A percentile compares a stretch with the other conserved stretches of the same genome.
phyloP scores from a whole-genome alignment of 2,329 filamentous ascomycete genomes.

The Cladosporium sp. region DNA sequence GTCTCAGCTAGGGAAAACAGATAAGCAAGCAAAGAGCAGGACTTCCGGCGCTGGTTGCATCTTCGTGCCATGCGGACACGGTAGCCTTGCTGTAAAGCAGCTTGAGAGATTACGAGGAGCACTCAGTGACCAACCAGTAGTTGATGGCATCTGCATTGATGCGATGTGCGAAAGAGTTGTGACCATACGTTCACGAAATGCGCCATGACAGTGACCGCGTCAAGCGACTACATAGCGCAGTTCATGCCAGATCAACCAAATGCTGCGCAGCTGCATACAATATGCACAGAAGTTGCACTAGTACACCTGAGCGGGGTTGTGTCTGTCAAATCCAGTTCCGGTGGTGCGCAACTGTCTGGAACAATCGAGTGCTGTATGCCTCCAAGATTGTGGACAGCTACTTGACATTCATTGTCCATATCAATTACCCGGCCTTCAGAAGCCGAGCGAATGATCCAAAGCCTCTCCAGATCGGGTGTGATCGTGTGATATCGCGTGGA shows the following conservation, averaged over 20 bases:
- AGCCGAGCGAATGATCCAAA: background rate
- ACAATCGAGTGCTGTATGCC: background rate
- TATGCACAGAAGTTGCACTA: background rate
- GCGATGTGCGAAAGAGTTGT: background rate
- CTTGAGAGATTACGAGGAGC: background rate
- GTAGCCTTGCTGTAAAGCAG: background rate
- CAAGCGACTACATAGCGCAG: background rate
- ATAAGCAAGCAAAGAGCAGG: background rate
- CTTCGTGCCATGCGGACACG: background rate
- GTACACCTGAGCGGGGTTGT: background rate
- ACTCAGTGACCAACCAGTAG: background rate
- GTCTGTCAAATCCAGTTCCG: background rate
- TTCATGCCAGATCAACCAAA: background rate
- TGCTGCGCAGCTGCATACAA: conserved; percentile 4
- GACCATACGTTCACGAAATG: background rate
- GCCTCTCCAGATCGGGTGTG: background rate
- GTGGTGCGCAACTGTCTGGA: background rate
- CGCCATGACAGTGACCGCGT: background rate
- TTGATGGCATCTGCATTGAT: background rate
- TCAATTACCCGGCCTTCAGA: background rate
- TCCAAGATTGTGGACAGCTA: background rate
- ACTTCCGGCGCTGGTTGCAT: background rate
- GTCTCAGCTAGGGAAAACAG: background rate
- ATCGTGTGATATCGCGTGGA: conserved; percentile 11
- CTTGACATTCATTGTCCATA: background rate